These are phyloP conservation scores for Sarcodon aspratus DNA, from an alignment of 768 basidiomycete genomes.

Conservation along the genomic window DNA sequence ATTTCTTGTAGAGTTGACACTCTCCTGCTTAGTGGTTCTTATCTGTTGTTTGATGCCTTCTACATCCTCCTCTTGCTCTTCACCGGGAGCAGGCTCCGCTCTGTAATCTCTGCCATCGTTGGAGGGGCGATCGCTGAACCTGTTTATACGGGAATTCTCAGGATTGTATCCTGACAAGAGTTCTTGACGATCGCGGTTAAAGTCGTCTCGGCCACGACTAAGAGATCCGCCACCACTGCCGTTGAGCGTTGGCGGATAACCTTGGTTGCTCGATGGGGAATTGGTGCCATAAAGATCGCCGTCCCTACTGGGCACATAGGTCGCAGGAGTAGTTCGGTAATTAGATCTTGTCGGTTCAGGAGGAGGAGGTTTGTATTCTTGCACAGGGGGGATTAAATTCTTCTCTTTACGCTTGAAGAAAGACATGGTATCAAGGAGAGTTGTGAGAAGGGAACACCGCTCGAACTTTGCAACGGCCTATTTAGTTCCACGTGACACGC, in stretches of 20 bases:
- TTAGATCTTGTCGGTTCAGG: conserved; percentile 1
- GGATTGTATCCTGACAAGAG: conserved; percentile 70
- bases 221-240: conserved; percentile 24
- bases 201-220: conserved; percentile 15
- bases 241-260: conserved; percentile 35
- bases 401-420: conserved; percentile 62
- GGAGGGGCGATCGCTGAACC: conserved; percentile 39
- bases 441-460: background rate
- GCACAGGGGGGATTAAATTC: conserved; percentile 57
- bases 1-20: conserved; percentile 80
- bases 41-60: conserved; percentile 95
- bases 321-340: conserved; percentile 40
- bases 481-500: no score
- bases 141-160: conserved; percentile 41
- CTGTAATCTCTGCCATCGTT: conserved; percentile 10
- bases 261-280: conserved; percentile 9
- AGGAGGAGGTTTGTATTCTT: conserved; percentile 21
- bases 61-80: conserved; percentile 78
- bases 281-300: conserved; percentile 41
- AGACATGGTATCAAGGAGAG: conserved; percentile 34
- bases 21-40: conserved; percentile 83
- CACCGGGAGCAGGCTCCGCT: conserved; percentile 39
- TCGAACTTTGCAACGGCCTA: no score
- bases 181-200: conserved; percentile 59
- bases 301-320: conserved; percentile 63